A percentile compares a stretch with the other conserved stretches of the same genome.
These are phyloP conservation scores for Zasmidium angulare DNA, from an alignment of 2,329 filamentous ascomycete species.

Conservation along the genomic window DNA sequence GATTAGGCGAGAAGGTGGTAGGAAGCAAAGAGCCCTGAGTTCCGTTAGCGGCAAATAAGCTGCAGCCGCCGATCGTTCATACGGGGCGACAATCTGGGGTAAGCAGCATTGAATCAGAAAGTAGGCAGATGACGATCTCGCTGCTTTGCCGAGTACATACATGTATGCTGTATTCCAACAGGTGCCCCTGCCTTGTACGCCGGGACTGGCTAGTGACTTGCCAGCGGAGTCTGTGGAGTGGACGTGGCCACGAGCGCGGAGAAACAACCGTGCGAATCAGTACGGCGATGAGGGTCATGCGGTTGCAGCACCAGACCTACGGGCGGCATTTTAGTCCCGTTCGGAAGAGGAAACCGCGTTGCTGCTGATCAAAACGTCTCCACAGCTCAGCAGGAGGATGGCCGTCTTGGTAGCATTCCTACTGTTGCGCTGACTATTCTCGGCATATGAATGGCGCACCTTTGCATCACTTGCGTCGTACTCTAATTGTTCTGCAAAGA, in stretches of 20 bases:
- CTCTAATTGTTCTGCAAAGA: no score
- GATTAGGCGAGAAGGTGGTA: conserved; percentile 1
- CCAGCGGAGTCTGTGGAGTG: no score
- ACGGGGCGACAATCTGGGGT: not conserved
- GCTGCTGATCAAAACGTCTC: not conserved
- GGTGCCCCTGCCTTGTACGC: not conserved
- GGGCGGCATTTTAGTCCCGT: not conserved
- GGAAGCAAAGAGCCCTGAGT: not conserved
- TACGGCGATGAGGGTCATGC: not conserved
- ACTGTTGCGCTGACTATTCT: not conserved
- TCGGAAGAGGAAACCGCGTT: not conserved
- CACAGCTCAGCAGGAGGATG: not conserved
- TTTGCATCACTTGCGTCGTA: no score
- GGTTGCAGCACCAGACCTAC: not conserved
- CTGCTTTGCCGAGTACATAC: not conserved
- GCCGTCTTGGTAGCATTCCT: not conserved
- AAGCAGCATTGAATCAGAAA: not conserved
- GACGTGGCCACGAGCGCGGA: not conserved
- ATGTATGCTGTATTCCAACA: not conserved
- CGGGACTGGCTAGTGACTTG: not conserved
- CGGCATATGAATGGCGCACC: not conserved
- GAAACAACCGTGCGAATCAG: not conserved
- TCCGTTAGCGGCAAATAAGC: not conserved
- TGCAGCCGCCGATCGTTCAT: conserved; percentile 1
- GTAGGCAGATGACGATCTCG: not conserved